phyloP scores from a whole-genome alignment of 306 rosid species.

The Arachis stenosperma region DNA sequence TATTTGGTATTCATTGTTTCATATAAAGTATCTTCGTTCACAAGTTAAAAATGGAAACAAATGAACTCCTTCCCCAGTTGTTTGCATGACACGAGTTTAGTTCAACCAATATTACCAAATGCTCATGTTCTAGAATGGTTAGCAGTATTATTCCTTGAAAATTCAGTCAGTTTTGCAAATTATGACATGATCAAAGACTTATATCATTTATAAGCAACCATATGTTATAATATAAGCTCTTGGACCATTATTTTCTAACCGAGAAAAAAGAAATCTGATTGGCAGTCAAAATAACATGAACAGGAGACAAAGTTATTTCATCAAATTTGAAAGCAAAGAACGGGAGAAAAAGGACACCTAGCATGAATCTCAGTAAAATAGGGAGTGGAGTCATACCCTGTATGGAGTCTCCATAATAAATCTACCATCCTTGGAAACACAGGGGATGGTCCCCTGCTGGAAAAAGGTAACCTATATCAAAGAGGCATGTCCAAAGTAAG shows the following conservation, averaged over 20 bases:
- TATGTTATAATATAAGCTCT: constrained; percentile 27
- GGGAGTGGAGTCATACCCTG: constrained; percentile 54
- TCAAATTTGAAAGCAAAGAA: not conserved
- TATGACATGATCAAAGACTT: constrained; percentile 19
- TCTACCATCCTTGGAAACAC: constrained; percentile 94
- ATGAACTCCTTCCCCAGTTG: not conserved
- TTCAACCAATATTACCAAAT: constrained; percentile 2
- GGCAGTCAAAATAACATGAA: too few species aligned
- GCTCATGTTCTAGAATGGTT: not conserved
- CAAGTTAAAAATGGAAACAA: constrained; percentile 8
- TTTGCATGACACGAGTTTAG: not conserved
- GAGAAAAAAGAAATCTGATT: too few species aligned
- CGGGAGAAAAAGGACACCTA: constrained; percentile 13
- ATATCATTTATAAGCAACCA: constrained; percentile 20
- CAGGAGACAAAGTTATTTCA: too few species aligned
- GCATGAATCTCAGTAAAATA: constrained; percentile 21
- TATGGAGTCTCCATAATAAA: constrained; percentile 90
- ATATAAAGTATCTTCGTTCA: not conserved
- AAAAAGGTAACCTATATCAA: constrained; percentile 83
- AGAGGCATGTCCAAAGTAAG: constrained; percentile 43
- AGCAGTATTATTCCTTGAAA: not conserved
- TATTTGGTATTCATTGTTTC: not conserved
- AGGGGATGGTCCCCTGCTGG: constrained; percentile 97
- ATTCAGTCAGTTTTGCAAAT: not conserved
- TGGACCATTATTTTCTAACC: not conserved